Evolutionary conservation across 73 alveolate genomes (phyloP).

Genomic region (Strombidium stylifer): DNA sequence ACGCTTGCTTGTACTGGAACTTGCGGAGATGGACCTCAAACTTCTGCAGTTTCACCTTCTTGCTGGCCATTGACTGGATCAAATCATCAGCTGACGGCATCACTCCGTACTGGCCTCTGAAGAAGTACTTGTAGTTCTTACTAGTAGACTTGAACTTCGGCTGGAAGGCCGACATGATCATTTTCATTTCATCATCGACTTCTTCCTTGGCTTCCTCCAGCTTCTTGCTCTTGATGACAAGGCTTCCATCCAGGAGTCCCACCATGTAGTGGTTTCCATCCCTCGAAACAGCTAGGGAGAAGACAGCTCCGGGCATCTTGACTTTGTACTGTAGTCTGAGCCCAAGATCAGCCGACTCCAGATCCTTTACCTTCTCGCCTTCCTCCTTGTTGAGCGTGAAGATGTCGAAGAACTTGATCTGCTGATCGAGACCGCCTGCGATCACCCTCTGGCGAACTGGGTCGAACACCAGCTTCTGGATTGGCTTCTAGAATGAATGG

Average conservation of each 20-base stretch:
- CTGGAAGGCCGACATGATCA: neutral
- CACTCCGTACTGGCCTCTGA: conserved; percentile 43
- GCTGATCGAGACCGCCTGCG: conserved; percentile 43
- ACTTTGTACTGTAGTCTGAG: conserved; percentile 18
- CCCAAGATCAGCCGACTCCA: neutral
- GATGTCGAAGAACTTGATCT: conserved; percentile 24
- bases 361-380: neutral
- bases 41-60: conserved; percentile 9
- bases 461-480: conserved; percentile 20
- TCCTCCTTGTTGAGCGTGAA: no score
- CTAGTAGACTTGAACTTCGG: neutral
- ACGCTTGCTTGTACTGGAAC: conserved; percentile 39
- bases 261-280: conserved; percentile 35
- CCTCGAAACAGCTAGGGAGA: conserved; percentile 12
- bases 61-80: neutral
- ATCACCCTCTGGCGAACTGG: conserved; percentile 18
- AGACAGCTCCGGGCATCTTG: conserved; percentile 43
- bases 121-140: conserved; percentile 46
- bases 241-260: conserved; percentile 35
- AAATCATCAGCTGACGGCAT: neutral
- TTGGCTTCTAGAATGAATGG: conserved; percentile 22
- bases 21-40: conserved; percentile 13
- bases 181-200: conserved; percentile 12
- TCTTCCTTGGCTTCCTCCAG: conserved; percentile 4
- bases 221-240: conserved; percentile 19